These are phyloP conservation scores for Erysimum cheiri DNA, from an alignment of 441 rosid genomes.

Conservation along the genomic window DNA sequence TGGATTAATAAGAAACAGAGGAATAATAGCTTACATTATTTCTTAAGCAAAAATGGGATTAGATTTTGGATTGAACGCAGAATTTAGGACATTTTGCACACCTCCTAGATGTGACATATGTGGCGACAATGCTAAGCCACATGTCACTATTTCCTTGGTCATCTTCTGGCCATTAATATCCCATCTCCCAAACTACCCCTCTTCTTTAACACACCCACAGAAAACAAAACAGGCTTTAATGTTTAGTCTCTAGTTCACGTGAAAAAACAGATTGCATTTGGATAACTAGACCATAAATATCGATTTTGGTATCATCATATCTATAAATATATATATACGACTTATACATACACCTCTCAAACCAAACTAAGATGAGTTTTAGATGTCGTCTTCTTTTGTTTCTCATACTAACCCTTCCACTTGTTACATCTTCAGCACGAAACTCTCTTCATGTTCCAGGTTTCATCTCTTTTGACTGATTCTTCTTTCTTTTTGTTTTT, in stretches of 20 bases:
- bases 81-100: background rate
- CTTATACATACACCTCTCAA: conserved; percentile 15
- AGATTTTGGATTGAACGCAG: no score
- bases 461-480: background rate
- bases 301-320: conserved; percentile 19
- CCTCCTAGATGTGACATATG: background rate
- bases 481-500: background rate
- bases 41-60: no score
- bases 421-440: conserved; percentile 37
- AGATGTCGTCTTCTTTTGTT: conserved; percentile 36
- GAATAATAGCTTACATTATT: no score
- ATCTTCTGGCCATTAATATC: conserved; percentile 33
- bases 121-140: conserved; percentile 3
- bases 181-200: conserved; percentile 41
- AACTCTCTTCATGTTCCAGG: conserved; percentile 37
- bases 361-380: conserved; percentile 36
- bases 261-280: conserved; percentile 24
- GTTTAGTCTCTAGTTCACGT: conserved; percentile 31
- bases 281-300: conserved; percentile 6
- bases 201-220: conserved; percentile 22
- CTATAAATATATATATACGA: conserved; percentile 19
- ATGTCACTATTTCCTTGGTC: conserved; percentile 32
- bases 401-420: conserved; percentile 29
- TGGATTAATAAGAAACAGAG: no score
- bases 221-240: conserved; percentile 30